Conservation (phyloP, 257 asterid genomes). For the Nicotiana obtusifolia region DNA sequence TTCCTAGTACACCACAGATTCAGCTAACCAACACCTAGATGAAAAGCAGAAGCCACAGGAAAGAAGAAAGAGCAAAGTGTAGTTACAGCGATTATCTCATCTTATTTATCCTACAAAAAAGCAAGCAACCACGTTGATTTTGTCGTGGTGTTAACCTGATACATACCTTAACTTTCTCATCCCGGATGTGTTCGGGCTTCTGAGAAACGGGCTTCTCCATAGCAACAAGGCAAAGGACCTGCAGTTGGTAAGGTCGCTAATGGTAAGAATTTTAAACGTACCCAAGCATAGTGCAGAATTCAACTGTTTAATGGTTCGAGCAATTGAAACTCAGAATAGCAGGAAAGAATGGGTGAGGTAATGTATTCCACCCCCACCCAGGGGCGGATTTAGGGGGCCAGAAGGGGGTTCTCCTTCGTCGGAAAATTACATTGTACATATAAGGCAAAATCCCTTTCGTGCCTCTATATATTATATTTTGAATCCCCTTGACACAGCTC, state of each 20-base stretch:
- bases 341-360: background rate
- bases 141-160: background rate
- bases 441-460: too few relatives aligned
- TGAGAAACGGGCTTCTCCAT: conserved; percentile 91
- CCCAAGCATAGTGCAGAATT: background rate
- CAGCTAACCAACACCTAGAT: background rate
- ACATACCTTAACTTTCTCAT: conserved; percentile 92
- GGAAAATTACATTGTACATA: too few relatives aligned
- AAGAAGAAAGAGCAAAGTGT: background rate
- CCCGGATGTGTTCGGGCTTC: conserved; percentile 82
- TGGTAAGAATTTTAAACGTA: background rate
- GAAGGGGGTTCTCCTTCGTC: too few relatives aligned
- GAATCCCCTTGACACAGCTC: too few relatives aligned
- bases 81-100: background rate
- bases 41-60: background rate
- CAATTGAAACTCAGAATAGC: background rate
- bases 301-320: background rate
- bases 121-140: background rate
- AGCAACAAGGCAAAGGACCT: conserved; percentile 92
- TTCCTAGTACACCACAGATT: background rate
- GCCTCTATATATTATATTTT: too few relatives aligned
- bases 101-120: background rate
- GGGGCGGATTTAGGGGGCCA: too few relatives aligned
- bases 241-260: conserved; percentile 8
- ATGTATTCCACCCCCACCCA: background rate